Evolutionary conservation across 108 stramenopile species (phyloP).

Genomic region (Craspedostauros australis): DNA sequence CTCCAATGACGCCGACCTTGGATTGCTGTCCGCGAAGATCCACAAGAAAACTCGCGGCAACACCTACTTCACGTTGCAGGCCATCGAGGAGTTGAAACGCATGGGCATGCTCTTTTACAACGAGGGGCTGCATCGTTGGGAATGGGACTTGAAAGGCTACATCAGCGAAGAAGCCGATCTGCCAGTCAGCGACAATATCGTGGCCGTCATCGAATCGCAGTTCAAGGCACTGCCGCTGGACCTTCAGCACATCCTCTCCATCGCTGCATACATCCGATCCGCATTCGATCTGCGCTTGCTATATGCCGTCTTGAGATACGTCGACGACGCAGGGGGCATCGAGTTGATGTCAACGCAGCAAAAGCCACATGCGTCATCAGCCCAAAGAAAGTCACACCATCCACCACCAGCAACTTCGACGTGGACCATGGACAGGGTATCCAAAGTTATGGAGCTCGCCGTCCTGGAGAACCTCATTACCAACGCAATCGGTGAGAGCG

Average conservation of each 20-base stretch:
- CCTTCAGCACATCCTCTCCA: constrained; percentile 31
- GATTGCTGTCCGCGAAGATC: constrained; percentile 11
- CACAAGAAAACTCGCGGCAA: constrained; percentile 26
- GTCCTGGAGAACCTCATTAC: constrained; percentile 15
- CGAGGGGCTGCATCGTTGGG: constrained; percentile 35
- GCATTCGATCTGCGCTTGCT: constrained; percentile 27
- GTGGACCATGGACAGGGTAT: constrained; percentile 7
- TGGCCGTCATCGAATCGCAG: constrained; percentile 30
- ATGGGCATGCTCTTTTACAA: constrained; percentile 43
- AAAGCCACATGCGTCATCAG: too few species aligned
- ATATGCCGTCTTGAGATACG: constrained; percentile 8
- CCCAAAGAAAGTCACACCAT: too few species aligned
- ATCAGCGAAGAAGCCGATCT: constrained; percentile 6
- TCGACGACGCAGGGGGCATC: too few species aligned
- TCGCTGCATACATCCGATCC: constrained; percentile 41
- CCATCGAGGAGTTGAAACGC: constrained; percentile 43
- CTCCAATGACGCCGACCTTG: not conserved
- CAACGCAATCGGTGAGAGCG: constrained; percentile 6
- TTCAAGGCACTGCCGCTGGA: constrained; percentile 26
- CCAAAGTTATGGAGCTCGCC: constrained; percentile 14
- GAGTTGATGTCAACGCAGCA: too few species aligned
- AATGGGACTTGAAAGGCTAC: too few species aligned
- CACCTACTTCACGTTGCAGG: constrained; percentile 23
- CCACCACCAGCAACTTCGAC: too few species aligned
- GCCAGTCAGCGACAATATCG: constrained; percentile 17